These are phyloP conservation scores for Tetradesmus lagerheimii DNA, from an alignment of 139 green algal genomes.

Conservation along the genomic window DNA sequence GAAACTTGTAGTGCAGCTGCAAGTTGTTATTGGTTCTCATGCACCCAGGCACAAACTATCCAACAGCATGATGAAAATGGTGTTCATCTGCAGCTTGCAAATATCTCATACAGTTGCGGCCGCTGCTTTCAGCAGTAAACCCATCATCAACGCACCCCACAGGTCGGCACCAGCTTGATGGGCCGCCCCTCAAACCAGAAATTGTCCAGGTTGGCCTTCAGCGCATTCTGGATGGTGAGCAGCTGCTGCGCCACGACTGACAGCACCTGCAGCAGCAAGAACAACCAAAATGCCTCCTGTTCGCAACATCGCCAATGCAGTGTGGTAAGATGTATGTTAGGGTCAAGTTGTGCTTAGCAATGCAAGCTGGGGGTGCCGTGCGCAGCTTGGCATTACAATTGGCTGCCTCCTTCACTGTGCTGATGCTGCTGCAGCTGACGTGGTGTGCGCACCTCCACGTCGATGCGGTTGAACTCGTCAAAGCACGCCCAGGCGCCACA, in stretches of 20 bases:
- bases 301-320: conserved; percentile 27
- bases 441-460: conserved; percentile 79
- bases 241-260: conserved; percentile 92
- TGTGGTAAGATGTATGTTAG: neutral
- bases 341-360: neutral
- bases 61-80: too few relatives aligned
- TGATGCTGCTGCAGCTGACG: neutral
- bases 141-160: conserved; percentile 78
- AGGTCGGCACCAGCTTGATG: conserved; percentile 83
- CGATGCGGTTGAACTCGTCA: conserved; percentile 94
- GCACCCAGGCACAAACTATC: too few relatives aligned
- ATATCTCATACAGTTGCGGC: too few relatives aligned
- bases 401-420: too few relatives aligned
- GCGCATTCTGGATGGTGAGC: conserved; percentile 86
- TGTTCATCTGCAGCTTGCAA: too few relatives aligned
- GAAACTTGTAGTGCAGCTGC: neutral
- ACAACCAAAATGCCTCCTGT: neutral
- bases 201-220: conserved; percentile 73
- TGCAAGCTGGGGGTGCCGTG: neutral
- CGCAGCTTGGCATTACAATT: too few relatives aligned
- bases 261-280: conserved; percentile 72
- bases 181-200: conserved; percentile 92
- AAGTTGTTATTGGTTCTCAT: too few relatives aligned
- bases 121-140: too few relatives aligned
- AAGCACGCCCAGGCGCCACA: conserved; percentile 92